phyloP scores from a whole-genome alignment of 345 rosid species.

The Pistacia integerrima region DNA sequence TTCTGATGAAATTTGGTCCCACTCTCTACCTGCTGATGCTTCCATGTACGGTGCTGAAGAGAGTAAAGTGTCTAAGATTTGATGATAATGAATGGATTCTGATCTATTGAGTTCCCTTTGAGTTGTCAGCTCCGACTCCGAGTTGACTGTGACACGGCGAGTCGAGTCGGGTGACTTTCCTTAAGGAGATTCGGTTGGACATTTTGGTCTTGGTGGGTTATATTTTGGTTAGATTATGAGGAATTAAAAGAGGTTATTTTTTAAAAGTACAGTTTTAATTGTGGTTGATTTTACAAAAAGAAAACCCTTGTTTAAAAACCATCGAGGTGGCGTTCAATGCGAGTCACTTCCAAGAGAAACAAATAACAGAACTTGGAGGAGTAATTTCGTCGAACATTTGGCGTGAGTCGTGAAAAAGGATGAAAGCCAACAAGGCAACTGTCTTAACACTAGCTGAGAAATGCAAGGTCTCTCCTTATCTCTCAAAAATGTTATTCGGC shows the following conservation, averaged over 20 bases:
- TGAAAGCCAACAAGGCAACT: conserved; percentile 56
- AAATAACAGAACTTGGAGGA: conserved; percentile 4
- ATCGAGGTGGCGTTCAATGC: neutral
- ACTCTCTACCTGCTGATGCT: neutral
- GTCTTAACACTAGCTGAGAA: conserved; percentile 57
- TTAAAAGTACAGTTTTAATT: neutral
- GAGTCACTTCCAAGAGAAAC: neutral
- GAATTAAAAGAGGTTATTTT: neutral
- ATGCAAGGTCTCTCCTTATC: conserved; percentile 59
- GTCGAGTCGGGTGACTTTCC: neutral
- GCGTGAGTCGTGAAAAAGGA: conserved; percentile 39
- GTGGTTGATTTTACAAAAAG: neutral
- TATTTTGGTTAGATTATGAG: no score
- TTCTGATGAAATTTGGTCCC: conserved; percentile 16
- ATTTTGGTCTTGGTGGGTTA: neutral
- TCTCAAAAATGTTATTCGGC: neutral
- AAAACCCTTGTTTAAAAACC: neutral
- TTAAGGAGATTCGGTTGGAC: neutral
- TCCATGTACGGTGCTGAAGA: neutral
- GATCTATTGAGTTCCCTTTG: no score
- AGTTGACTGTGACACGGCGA: no score
- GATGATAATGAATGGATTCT: neutral
- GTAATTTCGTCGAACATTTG: conserved; percentile 58
- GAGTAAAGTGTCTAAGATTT: neutral
- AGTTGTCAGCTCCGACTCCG: no score